These are phyloP conservation scores for Epichloe hybrida DNA, from an alignment of 2,329 filamentous ascomycete species.

Conservation along the genomic window DNA sequence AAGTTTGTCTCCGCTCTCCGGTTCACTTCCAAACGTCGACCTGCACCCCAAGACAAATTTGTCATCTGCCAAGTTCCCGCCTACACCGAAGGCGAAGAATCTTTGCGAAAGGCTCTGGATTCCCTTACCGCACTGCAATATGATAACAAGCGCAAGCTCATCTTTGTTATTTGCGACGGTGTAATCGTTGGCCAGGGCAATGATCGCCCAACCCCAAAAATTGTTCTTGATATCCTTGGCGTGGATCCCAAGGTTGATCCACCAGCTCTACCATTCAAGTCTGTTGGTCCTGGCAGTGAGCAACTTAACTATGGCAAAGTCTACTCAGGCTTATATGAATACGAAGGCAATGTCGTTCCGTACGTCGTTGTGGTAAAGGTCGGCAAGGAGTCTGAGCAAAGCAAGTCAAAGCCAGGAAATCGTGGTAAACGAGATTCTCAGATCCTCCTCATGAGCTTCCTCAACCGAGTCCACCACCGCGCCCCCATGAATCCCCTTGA, in stretches of 20 bases:
- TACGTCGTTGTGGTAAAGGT: slow-evolving; percentile 95
- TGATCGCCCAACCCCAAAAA: slow-evolving; percentile 91
- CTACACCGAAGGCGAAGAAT: slow-evolving; percentile 96
- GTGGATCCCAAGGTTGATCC: slow-evolving; percentile 96
- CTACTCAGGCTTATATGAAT: slow-evolving; percentile 95
- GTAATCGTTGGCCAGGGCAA: slow-evolving; percentile 95
- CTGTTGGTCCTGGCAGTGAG: slow-evolving; percentile 73
- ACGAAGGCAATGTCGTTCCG: slow-evolving; percentile 91
- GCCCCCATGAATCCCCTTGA: slow-evolving; percentile 91
- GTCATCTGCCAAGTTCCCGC: slow-evolving; percentile 97
- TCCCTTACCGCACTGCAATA: slow-evolving; percentile 90
- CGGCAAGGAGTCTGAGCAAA: slow-evolving; percentile 89
- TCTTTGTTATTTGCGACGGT: slow-evolving; percentile 92
- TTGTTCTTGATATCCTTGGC: slow-evolving; percentile 91
- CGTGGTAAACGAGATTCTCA: slow-evolving; percentile 98
- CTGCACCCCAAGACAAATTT: slow-evolving; percentile 90
- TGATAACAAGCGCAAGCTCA: slow-evolving; percentile 95
- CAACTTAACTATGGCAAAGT: slow-evolving; percentile 98
- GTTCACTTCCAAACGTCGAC: slow-evolving; percentile 81
- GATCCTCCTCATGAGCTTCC: slow-evolving; percentile 89
- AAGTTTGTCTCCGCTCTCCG: slow-evolving; percentile 93
- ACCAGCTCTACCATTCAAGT: slow-evolving; percentile 86
- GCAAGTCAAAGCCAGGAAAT: slow-evolving; percentile 86
- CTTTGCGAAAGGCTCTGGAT: slow-evolving; percentile 80
- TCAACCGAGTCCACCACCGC: slow-evolving; percentile 93